These are phyloP conservation scores for Anacardium occidentale DNA, from an alignment of 345 rosid species.

Conservation along the genomic window DNA sequence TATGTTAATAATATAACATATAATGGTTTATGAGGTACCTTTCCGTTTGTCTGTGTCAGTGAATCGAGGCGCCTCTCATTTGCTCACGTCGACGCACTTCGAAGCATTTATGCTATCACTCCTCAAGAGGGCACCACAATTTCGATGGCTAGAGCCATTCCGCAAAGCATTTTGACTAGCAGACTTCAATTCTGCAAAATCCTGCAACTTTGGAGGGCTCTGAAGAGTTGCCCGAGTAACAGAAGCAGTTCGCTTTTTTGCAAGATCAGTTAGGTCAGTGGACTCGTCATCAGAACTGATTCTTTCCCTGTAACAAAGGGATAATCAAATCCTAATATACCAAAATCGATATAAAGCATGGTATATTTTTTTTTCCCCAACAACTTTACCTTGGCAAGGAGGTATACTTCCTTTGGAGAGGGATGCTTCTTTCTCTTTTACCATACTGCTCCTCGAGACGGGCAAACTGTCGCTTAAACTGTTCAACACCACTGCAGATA, in stretches of 20 bases:
- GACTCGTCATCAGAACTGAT: slow-evolving; percentile 52
- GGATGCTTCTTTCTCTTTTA: slow-evolving; percentile 46
- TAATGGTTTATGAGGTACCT: background rate
- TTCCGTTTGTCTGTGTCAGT: background rate
- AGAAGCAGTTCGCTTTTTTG: slow-evolving; percentile 36
- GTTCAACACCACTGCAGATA: slow-evolving; percentile 69
- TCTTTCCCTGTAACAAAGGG: slow-evolving; percentile 56
- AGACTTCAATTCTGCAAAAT: slow-evolving; percentile 34
- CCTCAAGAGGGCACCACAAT: slow-evolving; percentile 48
- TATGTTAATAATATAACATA: slow-evolving; percentile 5
- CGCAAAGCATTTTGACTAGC: slow-evolving; percentile 37
- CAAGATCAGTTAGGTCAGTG: slow-evolving; percentile 37
- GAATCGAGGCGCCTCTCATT: background rate
- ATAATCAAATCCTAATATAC: no score
- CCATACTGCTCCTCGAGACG: slow-evolving; percentile 70
- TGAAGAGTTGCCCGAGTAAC: slow-evolving; percentile 39
- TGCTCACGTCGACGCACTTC: slow-evolving; percentile 43
- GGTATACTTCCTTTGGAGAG: slow-evolving; percentile 66
- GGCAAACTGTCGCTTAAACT: slow-evolving; percentile 84
- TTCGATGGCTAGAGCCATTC: slow-evolving; percentile 32
- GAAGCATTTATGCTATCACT: slow-evolving; percentile 81
- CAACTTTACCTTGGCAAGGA: slow-evolving; percentile 78
- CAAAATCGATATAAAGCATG: slow-evolving; percentile 1
- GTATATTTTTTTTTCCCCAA: background rate
- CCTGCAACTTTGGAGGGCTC: slow-evolving; percentile 43